Evolutionary conservation across 495 filamentous ascomycete species (phyloP), one percentile per base, ranked within the genome.

Genomic region (Aspergillus nanangensis): DNA sequence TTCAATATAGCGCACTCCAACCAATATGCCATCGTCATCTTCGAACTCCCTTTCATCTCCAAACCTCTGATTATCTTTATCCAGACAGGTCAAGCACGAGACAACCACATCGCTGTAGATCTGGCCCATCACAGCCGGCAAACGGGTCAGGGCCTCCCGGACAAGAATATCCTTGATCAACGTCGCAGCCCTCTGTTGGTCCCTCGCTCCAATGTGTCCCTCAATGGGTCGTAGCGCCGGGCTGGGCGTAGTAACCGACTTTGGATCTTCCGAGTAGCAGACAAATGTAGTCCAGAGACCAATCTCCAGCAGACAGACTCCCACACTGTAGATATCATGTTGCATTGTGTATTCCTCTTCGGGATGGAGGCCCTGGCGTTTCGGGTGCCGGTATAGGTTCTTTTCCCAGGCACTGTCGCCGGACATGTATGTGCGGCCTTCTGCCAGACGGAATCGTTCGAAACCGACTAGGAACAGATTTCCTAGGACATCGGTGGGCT

Each of bases 81-180:
- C 77, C 17, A 84, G 51, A 41, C 79, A 83, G 2, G 65, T 78
- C 29, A 85, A 50, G 51, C 81, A 84, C 3, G 60, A 57, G n/a
- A 72, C 47, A 4, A 80, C 76, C 8, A 78, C 56, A 2, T 70
- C 58, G 0, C 70, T 61, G 38, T 82, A 83, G 46, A 36, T 67
- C 13, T 54, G 52, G 14, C 80, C 79, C 72, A 82, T 80, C 5
- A 45, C 29, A 0, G 21, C 27, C 7, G 73, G 72, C 11, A 84
- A 53, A 22, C 47, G 13, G 0, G 55, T 29, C 27, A 42, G 45
- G 0, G 77, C 74, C 37, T 75, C 48, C 10, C 39, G 11, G 2
- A 80, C 36, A 4, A 81, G 53, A 13, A 46, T 31, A 8, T 61
- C 50, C 40, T 79, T 75, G 44, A 77, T 56, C 8, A 35, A 40